Base-by-base conservation (phyloP, 2,329 filamentous ascomycete species). In the Apiospora phragmitis region DNA sequence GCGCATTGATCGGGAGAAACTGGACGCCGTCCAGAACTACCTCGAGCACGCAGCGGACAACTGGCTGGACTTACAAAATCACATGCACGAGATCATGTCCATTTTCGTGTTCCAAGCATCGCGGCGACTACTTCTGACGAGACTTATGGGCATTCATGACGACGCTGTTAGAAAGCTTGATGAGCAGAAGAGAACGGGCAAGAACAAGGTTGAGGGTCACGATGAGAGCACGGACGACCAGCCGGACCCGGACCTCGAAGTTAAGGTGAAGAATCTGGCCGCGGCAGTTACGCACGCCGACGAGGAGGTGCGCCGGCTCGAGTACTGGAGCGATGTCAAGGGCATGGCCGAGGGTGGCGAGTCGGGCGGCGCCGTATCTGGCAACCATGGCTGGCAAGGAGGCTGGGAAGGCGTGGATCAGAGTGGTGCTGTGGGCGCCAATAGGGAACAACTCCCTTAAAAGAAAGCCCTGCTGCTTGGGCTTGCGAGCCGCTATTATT, bases 31-130 rank as follows among this genome's bases (percentile, higher is more conserved):
- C 29, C 90, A 92, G 76, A 93, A 89, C 73, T 99, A 97, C 78
- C 85, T 98, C n/a, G 85, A 90, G 55, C 87, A 96, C 69, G 93
- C 90, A 26, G 89, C 89, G 7, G 90, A 93, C 32, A 94, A 98
- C 75, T 83, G 98, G 38, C 86, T 87, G 69, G 92, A 94, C 72
- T 84, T 99, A 26, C 87, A 92, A 72, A 87, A 92, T 70, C 86
- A 91, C 79, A 95, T 97, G 87, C 92, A 93, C 70, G 90, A 94
- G 62, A 93, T 97, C 75, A 95, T 97, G 94, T 86, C 90, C 0
- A 86, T 93, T 71, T 93, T 98, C 77, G 86, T 99, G 26, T 99
- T 97, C 79, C 95, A 98, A 80, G 91, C 92, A 24, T 97, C 95
- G 2, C 89, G 95, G 32, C 90, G 92, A 72, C 89, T 94, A 70